These are phyloP conservation scores for Naganishia randhawae DNA, from an alignment of 768 basidiomycete species.

Conservation along the genomic window DNA sequence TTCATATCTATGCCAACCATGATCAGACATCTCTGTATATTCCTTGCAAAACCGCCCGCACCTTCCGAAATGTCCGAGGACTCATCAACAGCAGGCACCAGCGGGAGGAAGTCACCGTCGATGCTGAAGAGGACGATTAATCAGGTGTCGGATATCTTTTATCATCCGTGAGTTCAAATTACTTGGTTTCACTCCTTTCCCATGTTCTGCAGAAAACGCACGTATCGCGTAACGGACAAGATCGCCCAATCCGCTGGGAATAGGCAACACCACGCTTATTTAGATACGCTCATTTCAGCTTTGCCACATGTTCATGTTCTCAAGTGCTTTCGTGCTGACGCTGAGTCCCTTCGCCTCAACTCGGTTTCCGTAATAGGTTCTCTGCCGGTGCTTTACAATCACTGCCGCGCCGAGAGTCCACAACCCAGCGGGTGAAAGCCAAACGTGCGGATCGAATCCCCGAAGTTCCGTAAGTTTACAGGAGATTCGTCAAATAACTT, in stretches of 20 bases:
- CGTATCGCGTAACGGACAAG: too few relatives aligned
- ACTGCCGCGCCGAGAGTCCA: constrained; percentile 36
- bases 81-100: not conserved
- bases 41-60: not conserved
- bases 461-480: constrained; percentile 36
- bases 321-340: not conserved
- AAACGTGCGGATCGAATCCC: constrained; percentile 49
- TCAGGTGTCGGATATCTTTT: constrained; percentile 27
- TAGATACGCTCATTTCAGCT: too few relatives aligned
- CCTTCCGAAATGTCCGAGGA: not conserved
- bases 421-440: constrained; percentile 37
- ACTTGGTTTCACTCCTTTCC: not conserved
- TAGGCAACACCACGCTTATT: too few relatives aligned
- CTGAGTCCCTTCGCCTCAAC: not conserved
- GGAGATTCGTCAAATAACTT: not conserved
- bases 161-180: constrained; percentile 24
- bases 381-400: constrained; percentile 39
- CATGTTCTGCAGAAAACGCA: not conserved
- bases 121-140: constrained; percentile 22
- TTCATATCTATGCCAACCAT: not conserved
- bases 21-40: not conserved
- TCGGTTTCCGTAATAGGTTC: constrained; percentile 32
- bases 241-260: too few relatives aligned
- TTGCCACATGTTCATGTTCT: not conserved
- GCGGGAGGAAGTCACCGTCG: constrained; percentile 11